These are phyloP conservation scores for Primulina tabacum DNA, from an alignment of 257 asterid species.

Conservation along the genomic window DNA sequence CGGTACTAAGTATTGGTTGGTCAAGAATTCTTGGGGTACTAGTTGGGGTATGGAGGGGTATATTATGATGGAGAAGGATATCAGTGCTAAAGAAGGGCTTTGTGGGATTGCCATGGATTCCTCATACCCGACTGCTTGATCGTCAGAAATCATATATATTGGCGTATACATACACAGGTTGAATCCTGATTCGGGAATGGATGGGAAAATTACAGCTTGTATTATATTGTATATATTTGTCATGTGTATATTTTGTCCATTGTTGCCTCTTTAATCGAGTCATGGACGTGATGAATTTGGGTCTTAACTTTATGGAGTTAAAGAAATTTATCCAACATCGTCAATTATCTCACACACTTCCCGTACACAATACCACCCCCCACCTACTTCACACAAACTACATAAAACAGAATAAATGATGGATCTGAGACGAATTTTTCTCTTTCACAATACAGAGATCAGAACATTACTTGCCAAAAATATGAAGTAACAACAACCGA, in stretches of 20 bases:
- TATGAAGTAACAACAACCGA: too few relatives aligned
- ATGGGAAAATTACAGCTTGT: too few relatives aligned
- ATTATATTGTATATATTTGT: not conserved
- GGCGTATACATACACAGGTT: not conserved
- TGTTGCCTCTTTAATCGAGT: not conserved
- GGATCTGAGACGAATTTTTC: too few relatives aligned
- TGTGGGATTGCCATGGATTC: not conserved
- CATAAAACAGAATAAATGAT: too few relatives aligned
- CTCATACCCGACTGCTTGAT: not conserved
- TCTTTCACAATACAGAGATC: too few relatives aligned
- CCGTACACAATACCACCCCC: too few relatives aligned
- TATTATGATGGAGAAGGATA: not conserved
- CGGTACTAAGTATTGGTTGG: constrained; percentile 35
- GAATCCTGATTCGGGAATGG: not conserved
- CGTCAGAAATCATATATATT: too few relatives aligned
- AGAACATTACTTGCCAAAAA: too few relatives aligned
- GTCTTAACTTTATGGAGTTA: not conserved
- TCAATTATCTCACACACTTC: not conserved
- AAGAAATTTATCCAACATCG: not conserved
- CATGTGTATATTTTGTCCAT: not conserved
- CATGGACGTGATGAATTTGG: not conserved
- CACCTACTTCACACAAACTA: too few relatives aligned
- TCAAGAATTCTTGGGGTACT: constrained; percentile 41
- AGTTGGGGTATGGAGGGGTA: not conserved
- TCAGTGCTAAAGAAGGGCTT: not conserved